phyloP scores from a whole-genome alignment of 2,329 filamentous ascomycete species.

The Chrysoporthe cubensis region DNA sequence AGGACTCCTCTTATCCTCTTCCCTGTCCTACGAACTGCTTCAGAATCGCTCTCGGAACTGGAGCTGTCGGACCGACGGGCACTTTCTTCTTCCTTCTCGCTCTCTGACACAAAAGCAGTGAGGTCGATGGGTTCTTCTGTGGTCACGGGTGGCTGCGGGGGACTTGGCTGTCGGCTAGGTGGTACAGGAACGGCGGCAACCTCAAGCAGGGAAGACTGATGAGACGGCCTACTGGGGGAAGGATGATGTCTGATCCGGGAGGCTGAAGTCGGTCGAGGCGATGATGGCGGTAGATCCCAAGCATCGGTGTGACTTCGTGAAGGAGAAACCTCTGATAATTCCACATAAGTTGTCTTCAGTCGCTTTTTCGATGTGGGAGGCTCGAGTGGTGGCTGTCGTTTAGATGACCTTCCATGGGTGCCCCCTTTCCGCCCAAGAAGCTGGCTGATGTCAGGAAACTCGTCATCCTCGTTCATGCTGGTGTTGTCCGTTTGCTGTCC shows the following conservation, averaged over 20 bases:
- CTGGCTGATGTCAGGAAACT: constrained; percentile 36
- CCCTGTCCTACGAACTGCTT: constrained; percentile 44
- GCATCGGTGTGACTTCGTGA: not conserved
- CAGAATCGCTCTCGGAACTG: constrained; percentile 46
- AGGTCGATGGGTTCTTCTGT: constrained; percentile 15
- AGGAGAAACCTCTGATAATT: not conserved
- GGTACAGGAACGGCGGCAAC: not conserved
- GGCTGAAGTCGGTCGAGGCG: constrained; percentile 7
- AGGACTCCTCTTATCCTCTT: constrained; percentile 63
- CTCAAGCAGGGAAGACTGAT: not conserved
- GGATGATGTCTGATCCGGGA: constrained; percentile 1
- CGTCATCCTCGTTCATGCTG: constrained; percentile 38
- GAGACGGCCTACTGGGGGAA: constrained; percentile 1
- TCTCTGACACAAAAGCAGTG: constrained; percentile 22
- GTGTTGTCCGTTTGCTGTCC: constrained; percentile 39
- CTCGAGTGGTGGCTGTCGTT: constrained; percentile 31
- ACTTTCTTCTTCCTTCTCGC: constrained; percentile 20
- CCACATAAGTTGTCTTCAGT: constrained; percentile 24
- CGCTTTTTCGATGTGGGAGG: constrained; percentile 35
- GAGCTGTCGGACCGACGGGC: constrained; percentile 33
- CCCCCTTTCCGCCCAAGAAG: constrained; percentile 29
- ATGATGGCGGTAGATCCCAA: constrained; percentile 22
- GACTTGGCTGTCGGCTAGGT: not conserved
- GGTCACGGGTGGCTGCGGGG: not conserved
- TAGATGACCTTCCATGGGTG: constrained; percentile 27